Percentiles rank a stretch among this genome's conserved stretches.
These are phyloP conservation scores for Myrmaecium sp. DNA, from an alignment of 2,329 filamentous ascomycete species.

Conservation along the genomic window DNA sequence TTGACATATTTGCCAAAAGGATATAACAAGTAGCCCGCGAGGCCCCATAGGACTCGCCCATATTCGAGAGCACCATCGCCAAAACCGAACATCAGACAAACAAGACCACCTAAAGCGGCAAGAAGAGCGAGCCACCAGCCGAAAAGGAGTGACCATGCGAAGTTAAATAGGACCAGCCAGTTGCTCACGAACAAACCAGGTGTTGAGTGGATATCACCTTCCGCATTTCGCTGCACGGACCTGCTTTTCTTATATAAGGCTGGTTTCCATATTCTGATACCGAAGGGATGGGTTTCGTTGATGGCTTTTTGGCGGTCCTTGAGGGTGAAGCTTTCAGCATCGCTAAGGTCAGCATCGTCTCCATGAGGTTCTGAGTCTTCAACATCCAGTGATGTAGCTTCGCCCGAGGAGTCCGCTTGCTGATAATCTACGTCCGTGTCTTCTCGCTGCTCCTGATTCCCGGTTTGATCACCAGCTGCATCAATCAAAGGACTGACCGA, in stretches of 20 bases:
- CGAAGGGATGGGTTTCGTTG: slow-evolving; percentile 96
- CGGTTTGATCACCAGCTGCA: slow-evolving; percentile 27
- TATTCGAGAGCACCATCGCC: slow-evolving; percentile 69
- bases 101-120: slow-evolving; percentile 53
- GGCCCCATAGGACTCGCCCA: slow-evolving; percentile 65
- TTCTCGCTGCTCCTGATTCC: slow-evolving; percentile 16
- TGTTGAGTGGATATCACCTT: slow-evolving; percentile 91
- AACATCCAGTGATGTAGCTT: slow-evolving; percentile 24
- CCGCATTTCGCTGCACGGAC: slow-evolving; percentile 89
- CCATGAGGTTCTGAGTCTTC: slow-evolving; percentile 31
- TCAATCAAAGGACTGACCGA: slow-evolving; percentile 32
- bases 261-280: slow-evolving; percentile 97
- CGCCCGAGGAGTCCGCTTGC: slow-evolving; percentile 16
- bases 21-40: slow-evolving; percentile 79
- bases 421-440: slow-evolving; percentile 11
- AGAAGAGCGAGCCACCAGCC: slow-evolving; percentile 89
- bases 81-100: slow-evolving; percentile 67
- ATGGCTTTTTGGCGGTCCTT: slow-evolving; percentile 95
- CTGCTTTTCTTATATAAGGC: slow-evolving; percentile 95
- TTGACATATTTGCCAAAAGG: slow-evolving; percentile 95
- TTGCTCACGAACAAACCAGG: slow-evolving; percentile 73
- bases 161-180: slow-evolving; percentile 76
- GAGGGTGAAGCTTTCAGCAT: slow-evolving; percentile 93
- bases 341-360: slow-evolving; percentile 60
- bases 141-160: slow-evolving; percentile 79